Conservation (phyloP, 2,329 filamentous ascomycete species). For the Trichoderma brevicompactum region DNA sequence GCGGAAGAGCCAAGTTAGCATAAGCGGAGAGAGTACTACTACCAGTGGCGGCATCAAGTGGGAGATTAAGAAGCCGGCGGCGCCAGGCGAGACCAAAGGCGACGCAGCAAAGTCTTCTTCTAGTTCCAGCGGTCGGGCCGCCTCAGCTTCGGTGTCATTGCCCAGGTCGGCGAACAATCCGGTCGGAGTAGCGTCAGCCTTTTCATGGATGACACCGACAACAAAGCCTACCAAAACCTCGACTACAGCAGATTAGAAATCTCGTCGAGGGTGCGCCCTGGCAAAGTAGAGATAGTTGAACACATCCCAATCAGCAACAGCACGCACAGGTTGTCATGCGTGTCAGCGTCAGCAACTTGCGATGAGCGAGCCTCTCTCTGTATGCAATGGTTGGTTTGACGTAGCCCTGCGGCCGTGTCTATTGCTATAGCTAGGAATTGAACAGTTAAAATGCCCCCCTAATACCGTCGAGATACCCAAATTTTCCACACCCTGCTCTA, state of each 20-base stretch:
- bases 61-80: slow-evolving; percentile 55
- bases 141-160: slow-evolving; percentile 40
- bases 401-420: neutral
- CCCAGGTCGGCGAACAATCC: slow-evolving; percentile 71
- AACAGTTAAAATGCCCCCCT: neutral
- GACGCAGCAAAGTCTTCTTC: slow-evolving; percentile 19
- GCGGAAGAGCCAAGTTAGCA: slow-evolving; percentile 56
- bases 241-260: slow-evolving; percentile 36
- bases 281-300: neutral
- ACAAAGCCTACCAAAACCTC: slow-evolving; percentile 45
- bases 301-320: neutral
- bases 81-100: slow-evolving; percentile 1
- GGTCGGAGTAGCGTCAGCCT: slow-evolving; percentile 88
- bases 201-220: slow-evolving; percentile 80
- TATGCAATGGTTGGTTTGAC: neutral
- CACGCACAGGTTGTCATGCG: neutral
- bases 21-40: slow-evolving; percentile 36
- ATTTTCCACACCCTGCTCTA: neutral
- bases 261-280: neutral
- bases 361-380: neutral
- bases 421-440: slow-evolving; percentile 16
- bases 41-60: slow-evolving; percentile 48
- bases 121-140: slow-evolving; percentile 39
- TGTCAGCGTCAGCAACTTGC: neutral
- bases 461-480: neutral